These are phyloP conservation scores for Rhizopogon salebrosus DNA, from an alignment of 768 basidiomycete species.

Conservation along the genomic window DNA sequence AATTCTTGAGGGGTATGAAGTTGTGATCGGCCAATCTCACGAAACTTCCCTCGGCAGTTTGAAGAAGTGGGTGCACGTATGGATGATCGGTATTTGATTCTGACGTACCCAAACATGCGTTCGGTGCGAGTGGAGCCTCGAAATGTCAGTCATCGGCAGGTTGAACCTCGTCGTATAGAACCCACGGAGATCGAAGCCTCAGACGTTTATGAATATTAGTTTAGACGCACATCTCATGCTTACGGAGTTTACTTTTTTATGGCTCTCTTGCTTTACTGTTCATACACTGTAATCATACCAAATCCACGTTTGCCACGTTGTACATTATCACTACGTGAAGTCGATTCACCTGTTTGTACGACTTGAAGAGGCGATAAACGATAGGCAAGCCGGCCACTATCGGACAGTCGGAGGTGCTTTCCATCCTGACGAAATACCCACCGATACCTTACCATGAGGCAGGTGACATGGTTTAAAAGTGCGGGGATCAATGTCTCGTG, in stretches of 20 bases:
- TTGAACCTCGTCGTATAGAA: constrained; percentile 26
- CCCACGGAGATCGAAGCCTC: constrained; percentile 27
- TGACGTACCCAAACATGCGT: constrained; percentile 56
- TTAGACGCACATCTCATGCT: constrained; percentile 5
- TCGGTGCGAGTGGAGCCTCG: constrained; percentile 30
- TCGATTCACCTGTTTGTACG: neutral
- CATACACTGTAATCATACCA: constrained; percentile 6
- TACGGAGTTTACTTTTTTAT: constrained; percentile 6
- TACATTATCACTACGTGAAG: neutral
- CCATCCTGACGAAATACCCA: neutral
- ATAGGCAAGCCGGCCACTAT: neutral
- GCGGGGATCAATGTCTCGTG: constrained; percentile 1
- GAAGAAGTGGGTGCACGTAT: constrained; percentile 69
- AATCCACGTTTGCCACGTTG: neutral
- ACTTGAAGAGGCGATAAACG: neutral
- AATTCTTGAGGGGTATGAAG: neutral
- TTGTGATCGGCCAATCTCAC: constrained; percentile 1
- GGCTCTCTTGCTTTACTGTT: constrained; percentile 6
- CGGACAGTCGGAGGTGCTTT: neutral
- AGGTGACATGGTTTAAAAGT: neutral
- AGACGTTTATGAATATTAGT: constrained; percentile 29
- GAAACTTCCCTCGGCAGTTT: constrained; percentile 39
- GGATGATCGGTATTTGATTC: constrained; percentile 52
- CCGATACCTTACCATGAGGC: neutral
- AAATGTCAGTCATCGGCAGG: constrained; percentile 15